Conservation (phyloP, 2,329 filamentous ascomycete species). For the Rhynchosporium graminicola region DNA sequence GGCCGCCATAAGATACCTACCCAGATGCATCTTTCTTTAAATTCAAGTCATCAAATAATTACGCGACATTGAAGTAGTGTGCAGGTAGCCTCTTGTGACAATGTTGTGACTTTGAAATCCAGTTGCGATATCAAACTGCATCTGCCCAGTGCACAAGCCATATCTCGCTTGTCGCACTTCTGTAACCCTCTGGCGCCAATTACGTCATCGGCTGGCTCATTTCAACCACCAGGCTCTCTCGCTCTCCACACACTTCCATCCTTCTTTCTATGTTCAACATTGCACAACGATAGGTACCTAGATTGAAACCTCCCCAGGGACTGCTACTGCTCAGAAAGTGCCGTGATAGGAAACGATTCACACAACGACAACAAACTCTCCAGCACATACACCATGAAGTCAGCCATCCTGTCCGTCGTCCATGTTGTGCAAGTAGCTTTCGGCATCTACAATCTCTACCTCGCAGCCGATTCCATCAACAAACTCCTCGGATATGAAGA, state of each 20-base stretch:
- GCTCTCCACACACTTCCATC: background rate
- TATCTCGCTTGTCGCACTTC: background rate
- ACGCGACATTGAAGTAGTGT: too few relatives aligned
- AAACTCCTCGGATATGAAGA: constrained; percentile 49
- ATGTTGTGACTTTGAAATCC: too few relatives aligned
- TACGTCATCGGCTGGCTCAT: background rate
- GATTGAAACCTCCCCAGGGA: background rate
- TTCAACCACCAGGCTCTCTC: background rate
- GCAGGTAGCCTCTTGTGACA: too few relatives aligned
- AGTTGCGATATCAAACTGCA: too few relatives aligned
- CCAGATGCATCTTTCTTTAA: too few relatives aligned
- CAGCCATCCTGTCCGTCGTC: constrained; percentile 36
- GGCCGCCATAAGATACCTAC: too few relatives aligned
- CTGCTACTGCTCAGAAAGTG: background rate
- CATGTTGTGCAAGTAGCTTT: constrained; percentile 45
- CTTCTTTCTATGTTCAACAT: background rate
- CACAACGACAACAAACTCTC: background rate
- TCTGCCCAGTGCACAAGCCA: background rate
- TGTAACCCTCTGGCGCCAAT: background rate
- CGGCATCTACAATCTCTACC: constrained; percentile 45
- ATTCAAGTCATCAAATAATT: too few relatives aligned
- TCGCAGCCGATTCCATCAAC: constrained; percentile 46
- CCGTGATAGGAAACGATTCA: background rate
- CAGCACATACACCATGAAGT: constrained; percentile 17
- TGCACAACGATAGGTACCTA: background rate